These are phyloP conservation scores for Trichosphaerium sp. DNA, from an alignment of 78 protist species.

Conservation along the genomic window DNA sequence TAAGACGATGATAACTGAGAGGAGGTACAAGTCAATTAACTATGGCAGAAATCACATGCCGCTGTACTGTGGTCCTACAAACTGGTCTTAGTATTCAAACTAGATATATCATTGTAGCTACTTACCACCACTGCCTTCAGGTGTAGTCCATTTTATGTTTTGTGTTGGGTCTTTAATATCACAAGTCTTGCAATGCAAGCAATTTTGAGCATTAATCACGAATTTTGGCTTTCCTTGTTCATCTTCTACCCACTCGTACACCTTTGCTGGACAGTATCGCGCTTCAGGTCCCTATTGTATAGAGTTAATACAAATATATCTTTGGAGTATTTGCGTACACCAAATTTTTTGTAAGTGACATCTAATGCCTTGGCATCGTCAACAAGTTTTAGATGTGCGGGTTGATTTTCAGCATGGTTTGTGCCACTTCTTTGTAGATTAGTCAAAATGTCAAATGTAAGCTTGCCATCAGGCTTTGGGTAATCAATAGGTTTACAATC, in stretches of 20 bases:
- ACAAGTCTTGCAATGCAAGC: constrained; percentile 97
- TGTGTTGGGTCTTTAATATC: constrained; percentile 91
- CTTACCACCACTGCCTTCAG: constrained; percentile 92
- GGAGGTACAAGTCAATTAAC: too few relatives aligned
- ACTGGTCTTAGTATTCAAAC: too few relatives aligned
- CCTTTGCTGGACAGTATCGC: constrained; percentile 96
- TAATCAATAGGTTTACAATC: constrained; percentile 67
- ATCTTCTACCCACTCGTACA: constrained; percentile 76
- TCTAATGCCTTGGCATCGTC: neutral
- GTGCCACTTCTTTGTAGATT: constrained; percentile 74
- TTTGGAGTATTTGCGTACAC: too few relatives aligned
- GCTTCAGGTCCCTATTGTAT: neutral
- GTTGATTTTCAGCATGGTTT: constrained; percentile 90
- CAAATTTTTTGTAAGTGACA: neutral
- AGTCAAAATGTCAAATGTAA: constrained; percentile 86
- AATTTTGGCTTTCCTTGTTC: constrained; percentile 40
- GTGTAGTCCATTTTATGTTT: constrained; percentile 83
- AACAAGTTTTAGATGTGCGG: constrained; percentile 58
- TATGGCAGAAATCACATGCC: too few relatives aligned
- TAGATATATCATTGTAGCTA: too few relatives aligned
- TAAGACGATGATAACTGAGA: too few relatives aligned
- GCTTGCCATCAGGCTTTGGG: constrained; percentile 88
- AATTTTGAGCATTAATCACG: constrained; percentile 88
- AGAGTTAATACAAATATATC: neutral
- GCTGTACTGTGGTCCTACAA: too few relatives aligned